Base-by-base conservation (phyloP, 106 monocot genomes). In the Dendrobium nobile region DNA sequence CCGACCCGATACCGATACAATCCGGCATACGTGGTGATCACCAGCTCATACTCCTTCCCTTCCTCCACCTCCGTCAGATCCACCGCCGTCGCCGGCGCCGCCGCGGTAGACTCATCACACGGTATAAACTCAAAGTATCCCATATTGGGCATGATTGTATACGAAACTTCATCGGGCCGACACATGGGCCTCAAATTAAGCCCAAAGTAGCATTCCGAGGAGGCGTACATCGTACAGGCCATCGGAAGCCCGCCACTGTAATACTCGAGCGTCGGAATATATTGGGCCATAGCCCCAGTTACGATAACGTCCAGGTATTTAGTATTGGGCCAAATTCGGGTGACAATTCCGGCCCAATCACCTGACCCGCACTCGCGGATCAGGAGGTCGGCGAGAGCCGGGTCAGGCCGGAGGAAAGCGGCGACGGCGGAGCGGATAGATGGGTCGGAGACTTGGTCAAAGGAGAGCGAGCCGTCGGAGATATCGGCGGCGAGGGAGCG, bases 161-260 rank as follows among this genome's bases (percentile, higher is more conserved):
- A 78, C 37, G 58, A 55, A 0, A 91, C 88, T 68, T 91, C 86
- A 5, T 86, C 88, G 0, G 88, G 91, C 15, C 55, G 47, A 75
- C 86, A 88, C 82, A 95, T 93, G 22, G 95, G 95, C 22, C 80
- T 79, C 73, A 95, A 88, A 55, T 95, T 95, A 73, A 95, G 82
- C 28, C 95, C 95, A 85, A 95, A 95, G 84, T 95, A 95, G 85
- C 93, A 93, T 72, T 95, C 95, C 2, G 93, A 93, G 0, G 95
- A 95, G 7, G 95, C 95, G 80, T 95, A 95, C 95, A 93, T 93
- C 42, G 95, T 95, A 82, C 95, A 89, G 5, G 91, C 88, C 95
- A 95, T 88, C 41, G 93, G 95, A 0, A 95, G 81, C 19, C 91
- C 89, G 0, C 95, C 93, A 75, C 95, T 85, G 85, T 91, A 91